phyloP scores from a whole-genome alignment of 768 basidiomycete genomes.

The Lactarius vividus region DNA sequence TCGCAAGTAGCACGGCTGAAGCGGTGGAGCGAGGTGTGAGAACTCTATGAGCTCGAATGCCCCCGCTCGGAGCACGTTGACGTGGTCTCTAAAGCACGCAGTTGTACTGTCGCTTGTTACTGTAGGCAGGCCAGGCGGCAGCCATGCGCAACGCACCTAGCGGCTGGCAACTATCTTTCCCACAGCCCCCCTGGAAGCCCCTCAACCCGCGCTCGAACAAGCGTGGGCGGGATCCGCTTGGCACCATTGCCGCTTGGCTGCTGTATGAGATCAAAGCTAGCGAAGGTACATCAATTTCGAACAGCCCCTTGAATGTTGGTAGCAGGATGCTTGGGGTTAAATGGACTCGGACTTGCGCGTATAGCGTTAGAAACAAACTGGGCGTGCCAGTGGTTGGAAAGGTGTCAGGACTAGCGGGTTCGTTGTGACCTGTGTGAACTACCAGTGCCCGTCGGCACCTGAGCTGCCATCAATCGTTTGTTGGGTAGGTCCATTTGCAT shows the following conservation, averaged over 20 bases:
- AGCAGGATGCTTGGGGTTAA: not conserved
- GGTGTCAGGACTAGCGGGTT: not conserved
- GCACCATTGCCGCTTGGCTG: not conserved
- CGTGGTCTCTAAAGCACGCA: not conserved
- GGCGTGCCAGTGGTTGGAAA: not conserved
- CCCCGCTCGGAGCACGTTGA: not conserved
- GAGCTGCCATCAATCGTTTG: not conserved
- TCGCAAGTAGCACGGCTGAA: not conserved
- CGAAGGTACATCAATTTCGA: not conserved
- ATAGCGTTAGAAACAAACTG: not conserved
- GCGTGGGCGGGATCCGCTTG: not conserved
- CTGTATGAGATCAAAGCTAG: not conserved
- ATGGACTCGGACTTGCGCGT: not conserved
- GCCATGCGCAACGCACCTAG: constrained; percentile 3
- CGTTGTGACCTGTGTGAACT: not conserved
- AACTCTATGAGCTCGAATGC: not conserved
- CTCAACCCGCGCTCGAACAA: not conserved
- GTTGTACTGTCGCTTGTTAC: not conserved
- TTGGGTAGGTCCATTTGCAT: not conserved
- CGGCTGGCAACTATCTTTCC: not conserved
- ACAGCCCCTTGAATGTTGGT: not conserved
- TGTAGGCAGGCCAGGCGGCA: not conserved
- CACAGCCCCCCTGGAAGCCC: not conserved
- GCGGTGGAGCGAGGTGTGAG: not conserved
- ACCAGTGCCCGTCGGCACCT: not conserved